phyloP scores from a whole-genome alignment of 2,329 filamentous ascomycete species.

The Neodidymelliopsis sp. region DNA sequence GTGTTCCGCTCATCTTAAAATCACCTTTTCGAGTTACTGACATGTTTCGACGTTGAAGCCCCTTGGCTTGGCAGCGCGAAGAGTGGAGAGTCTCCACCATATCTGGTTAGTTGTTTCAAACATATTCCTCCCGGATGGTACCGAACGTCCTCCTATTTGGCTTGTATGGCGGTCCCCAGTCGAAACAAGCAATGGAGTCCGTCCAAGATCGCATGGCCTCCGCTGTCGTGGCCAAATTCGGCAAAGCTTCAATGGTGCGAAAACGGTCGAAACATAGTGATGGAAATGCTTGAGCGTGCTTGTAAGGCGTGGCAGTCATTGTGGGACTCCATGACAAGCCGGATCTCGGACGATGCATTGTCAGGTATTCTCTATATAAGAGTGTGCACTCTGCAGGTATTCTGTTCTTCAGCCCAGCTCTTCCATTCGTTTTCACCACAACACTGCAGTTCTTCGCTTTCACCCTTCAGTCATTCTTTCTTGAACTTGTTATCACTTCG shows the following conservation, averaged over 20 bases:
- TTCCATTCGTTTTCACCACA: slow-evolving; percentile 26
- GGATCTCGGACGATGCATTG: slow-evolving; percentile 6
- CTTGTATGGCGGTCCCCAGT: slow-evolving; percentile 11
- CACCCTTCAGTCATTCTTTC: slow-evolving; percentile 24
- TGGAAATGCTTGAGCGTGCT: slow-evolving; percentile 11
- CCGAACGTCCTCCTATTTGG: slow-evolving; percentile 19
- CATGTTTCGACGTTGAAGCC: slow-evolving; percentile 24
- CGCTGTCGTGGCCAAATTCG: slow-evolving; percentile 6
- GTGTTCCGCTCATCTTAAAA: slow-evolving; percentile 16
- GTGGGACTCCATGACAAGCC: slow-evolving; percentile 5
- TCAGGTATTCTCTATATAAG: slow-evolving; percentile 22
- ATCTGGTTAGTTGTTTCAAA: slow-evolving; percentile 27
- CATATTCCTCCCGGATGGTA: slow-evolving; percentile 18
- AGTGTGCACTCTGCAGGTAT: slow-evolving; percentile 2
- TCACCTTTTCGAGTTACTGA: slow-evolving; percentile 9
- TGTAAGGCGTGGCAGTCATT: slow-evolving; percentile 13
- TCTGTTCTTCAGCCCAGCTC: slow-evolving; percentile 23
- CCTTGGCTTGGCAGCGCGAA: slow-evolving; percentile 25
- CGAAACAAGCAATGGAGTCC: slow-evolving; percentile 11
- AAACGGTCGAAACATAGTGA: slow-evolving; percentile 17
- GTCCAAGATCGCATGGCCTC: slow-evolving; percentile 15
- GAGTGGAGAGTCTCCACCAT: slow-evolving; percentile 9
- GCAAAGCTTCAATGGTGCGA: slow-evolving; percentile 16
- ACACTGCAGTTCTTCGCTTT: slow-evolving; percentile 24
- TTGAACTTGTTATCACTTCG: slow-evolving; percentile 16